Base-by-base conservation (phyloP, 1,284 basidiomycete species). In the Polyporus tsugae region DNA sequence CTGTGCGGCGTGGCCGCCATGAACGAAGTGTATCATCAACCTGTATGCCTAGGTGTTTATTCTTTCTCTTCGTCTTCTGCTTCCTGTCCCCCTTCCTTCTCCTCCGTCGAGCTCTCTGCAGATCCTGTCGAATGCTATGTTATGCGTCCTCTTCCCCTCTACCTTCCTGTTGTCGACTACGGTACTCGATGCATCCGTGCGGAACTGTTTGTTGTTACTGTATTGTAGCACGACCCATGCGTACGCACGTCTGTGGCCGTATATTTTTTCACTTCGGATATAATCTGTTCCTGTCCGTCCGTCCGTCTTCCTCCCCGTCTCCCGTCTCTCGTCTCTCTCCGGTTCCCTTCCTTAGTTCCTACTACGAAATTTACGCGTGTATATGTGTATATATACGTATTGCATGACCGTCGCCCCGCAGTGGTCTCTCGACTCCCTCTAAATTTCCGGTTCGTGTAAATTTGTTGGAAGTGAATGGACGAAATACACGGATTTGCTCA, bases 1-100 rank as follows among this genome's bases (percentile, higher is more conserved):
- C 2, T 46, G 35, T 22, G 60, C n/a, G 42, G 13, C 33, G 4
- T 52, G 29, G 19, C n/a, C n/a, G 9, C 19, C 22, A n/a, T 29
- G n/a, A n/a, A 11, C 5, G 39, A 39, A 44, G 1, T 67, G 66
- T 63, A 67, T 49, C 35, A 60, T 49, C 63, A 61, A 35, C 15
- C 36, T 65, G 67, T 68, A 65, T 68, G 60, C 62, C 39, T 62
- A 59, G 41, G 67, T 64, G 25, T 58, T 67, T 67, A 60, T 63
- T 63, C 11, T 15, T 35, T 29, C 52, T 39, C 33, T 9, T 36
- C 53, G n/a, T 38, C 49, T 19, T 36, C 35, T n/a, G 22, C 19
- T 10, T 25, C 36, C 22, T 38, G 15, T 62, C 35, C 44, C 11
- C 10, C 22, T 22, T 25, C 9, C 38, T 44, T 44, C 35, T 39